Evolutionary conservation across 305 asterid genomes (phyloP), one percentile per base, ranked within the genome.

Genomic region (Fraxinus velutina): DNA sequence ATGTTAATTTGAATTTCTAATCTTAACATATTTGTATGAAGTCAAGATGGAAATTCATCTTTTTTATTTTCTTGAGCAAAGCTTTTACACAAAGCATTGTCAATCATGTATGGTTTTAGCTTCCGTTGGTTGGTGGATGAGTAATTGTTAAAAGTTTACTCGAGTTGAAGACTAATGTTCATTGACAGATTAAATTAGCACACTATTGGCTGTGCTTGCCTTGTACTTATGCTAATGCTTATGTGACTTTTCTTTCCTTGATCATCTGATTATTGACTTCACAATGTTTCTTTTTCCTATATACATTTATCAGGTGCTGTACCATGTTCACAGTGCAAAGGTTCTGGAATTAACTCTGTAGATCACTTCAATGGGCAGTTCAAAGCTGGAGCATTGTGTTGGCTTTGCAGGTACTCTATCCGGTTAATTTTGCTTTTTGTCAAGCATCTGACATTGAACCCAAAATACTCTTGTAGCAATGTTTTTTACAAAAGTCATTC

Each of bases 341-440:
- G 99, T 27, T 34, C 57, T 4, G 97, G 97, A 78, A 83, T 92
- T 29, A 95, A 95, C 85, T 83, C 87, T 44, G 90, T 82, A 2
- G 99, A 95, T 85, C 94, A 90, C 89, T 95, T 93, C 68, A 79
- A 92, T 21, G 99, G 98, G 5, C 93, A 80, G 92, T 92, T 84
- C 87, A 95, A 95, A 87, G 98, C 96, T 13, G 99, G 99, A 42
- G 87, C 83, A 76, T 62, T 88, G 21, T 95, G 99, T 80, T 95
- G 99, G 98, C 92, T 95, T 79, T 95, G 99, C 94, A 87, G 99
- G 99, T 93, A 86, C 42, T 47, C 7, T 24, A 30, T 1, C 34
- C 12, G 0, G 5, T 76, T 29, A 55, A 6, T 76, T 52, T 80
- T 15, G 13, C 36, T 52, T 71, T 0, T 80, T 15, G 4, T 33